Base-by-base conservation (phyloP, 1,139 yeast species). In the Kurtzmaniella quercitrusa region DNA sequence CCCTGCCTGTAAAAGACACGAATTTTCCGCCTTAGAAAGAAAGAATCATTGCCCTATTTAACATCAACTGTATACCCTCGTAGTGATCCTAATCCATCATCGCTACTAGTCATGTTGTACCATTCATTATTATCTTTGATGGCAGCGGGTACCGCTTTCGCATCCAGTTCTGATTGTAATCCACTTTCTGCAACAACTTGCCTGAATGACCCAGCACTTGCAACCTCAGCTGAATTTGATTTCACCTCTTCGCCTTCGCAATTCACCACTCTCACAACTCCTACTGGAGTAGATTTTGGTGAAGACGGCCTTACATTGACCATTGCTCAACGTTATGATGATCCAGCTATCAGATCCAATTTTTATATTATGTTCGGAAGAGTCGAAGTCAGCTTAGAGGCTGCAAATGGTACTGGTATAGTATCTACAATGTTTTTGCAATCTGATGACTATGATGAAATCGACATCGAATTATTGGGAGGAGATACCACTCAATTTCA, bases 311-410 rank as follows among this genome's bases (percentile, higher is more conserved):
- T 81, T n/a, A 55, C 66, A 23, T 59, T 88, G 51, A 71, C 82
- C 1, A 63, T 88, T 43, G 61, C 70, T 1, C 65, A 81, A 52
- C 65, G 79, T 48, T 80, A 68, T 42, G 91, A 85, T 55, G 81
- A 84, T 54, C 95, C 95, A 11, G 74, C 88, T 8, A 59, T 87
- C 44, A 74, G 71, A 51, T 84, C 93, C 7, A 74, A 78, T 47
- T 85, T 84, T 55, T 85, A 85, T 61, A 78, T 87, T 50, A 83
- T 88, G 88, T 88, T 81, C 60, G 96, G 96, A 38, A 76, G 80
- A 50, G 76, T 86, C 22, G 91, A 84, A 55, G 87, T 80, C 5
- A 68, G 70, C 5, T 60, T 84, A 42, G 76, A 81, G 55, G 83
- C 89, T 21, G 88, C 91, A 2, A 67, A 73, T 9, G 95, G 95